Conservation (phyloP, 2,329 filamentous ascomycete genomes). For the Fusarium floridanum region DNA sequence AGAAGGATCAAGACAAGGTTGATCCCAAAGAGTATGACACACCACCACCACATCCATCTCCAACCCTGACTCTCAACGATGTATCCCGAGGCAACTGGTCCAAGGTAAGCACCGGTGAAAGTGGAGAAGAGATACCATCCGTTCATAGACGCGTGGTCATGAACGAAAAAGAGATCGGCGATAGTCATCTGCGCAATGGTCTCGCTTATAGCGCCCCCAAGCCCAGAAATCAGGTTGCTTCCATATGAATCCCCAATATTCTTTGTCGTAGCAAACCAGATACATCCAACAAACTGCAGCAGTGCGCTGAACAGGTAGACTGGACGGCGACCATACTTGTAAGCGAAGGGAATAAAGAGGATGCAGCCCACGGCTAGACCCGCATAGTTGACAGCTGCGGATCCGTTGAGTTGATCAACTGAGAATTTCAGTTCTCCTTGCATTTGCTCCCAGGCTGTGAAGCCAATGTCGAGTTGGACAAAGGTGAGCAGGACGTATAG, state of each 20-base stretch:
- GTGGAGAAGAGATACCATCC: slow-evolving; percentile 25
- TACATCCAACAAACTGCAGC: slow-evolving; percentile 26
- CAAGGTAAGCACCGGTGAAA: slow-evolving; percentile 5
- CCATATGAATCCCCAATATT: slow-evolving; percentile 36
- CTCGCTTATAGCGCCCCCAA: slow-evolving; percentile 54
- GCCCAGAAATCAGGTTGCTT: slow-evolving; percentile 45
- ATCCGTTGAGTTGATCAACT: slow-evolving; percentile 35
- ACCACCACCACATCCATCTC: slow-evolving; percentile 56
- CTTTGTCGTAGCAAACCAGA: slow-evolving; percentile 42
- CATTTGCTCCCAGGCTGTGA: slow-evolving; percentile 13
- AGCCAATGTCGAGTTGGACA: not conserved
- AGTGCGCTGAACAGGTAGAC: slow-evolving; percentile 45
- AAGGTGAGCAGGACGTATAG: not conserved
- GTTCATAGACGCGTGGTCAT: slow-evolving; percentile 47
- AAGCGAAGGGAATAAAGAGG: slow-evolving; percentile 49
- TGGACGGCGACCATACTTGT: slow-evolving; percentile 47
- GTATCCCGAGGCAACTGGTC: slow-evolving; percentile 19
- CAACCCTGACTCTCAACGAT: slow-evolving; percentile 35
- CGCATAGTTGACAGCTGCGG: slow-evolving; percentile 43
- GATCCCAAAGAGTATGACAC: slow-evolving; percentile 32
- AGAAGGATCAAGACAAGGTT: slow-evolving; percentile 32
- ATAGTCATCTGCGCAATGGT: slow-evolving; percentile 53
- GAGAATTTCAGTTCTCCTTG: slow-evolving; percentile 24
- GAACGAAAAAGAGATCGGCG: slow-evolving; percentile 47
- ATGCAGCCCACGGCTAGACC: slow-evolving; percentile 48